phyloP scores from a whole-genome alignment of 2,329 filamentous ascomycete genomes.

The Cryoendolithus antarcticus region DNA sequence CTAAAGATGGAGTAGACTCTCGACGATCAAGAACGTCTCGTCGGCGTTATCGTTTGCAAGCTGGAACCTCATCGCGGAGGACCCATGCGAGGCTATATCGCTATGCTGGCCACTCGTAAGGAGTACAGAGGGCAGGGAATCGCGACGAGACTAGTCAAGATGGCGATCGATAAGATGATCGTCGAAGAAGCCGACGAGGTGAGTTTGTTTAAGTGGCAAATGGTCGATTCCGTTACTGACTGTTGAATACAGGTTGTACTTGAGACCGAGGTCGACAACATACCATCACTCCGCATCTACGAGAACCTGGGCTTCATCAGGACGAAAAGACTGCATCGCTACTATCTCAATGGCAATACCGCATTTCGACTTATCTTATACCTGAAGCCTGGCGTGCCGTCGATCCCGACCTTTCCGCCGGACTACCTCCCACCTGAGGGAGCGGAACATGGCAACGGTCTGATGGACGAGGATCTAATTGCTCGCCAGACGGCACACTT shows the following conservation, averaged over 20 bases:
- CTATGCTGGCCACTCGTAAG: constrained; percentile 88
- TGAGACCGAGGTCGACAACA: constrained; percentile 90
- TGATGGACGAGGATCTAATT: constrained; percentile 16
- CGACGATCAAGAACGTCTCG: constrained; percentile 48
- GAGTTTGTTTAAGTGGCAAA: neutral
- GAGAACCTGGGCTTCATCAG: constrained; percentile 83
- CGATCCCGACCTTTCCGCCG: constrained; percentile 23
- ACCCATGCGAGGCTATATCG: constrained; percentile 85
- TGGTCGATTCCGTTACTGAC: neutral
- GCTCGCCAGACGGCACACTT: constrained; percentile 18
- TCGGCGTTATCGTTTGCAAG: constrained; percentile 91
- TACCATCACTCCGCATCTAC: constrained; percentile 80
- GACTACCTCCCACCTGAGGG: constrained; percentile 12
- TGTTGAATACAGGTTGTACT: constrained; percentile 53
- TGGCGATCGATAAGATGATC: constrained; percentile 85
- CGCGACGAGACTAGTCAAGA: constrained; percentile 69
- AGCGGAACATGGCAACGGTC: constrained; percentile 6
- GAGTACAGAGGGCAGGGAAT: constrained; percentile 73
- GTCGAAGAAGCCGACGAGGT: constrained; percentile 72
- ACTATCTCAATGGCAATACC: constrained; percentile 93
- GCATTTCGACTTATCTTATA: constrained; percentile 81
- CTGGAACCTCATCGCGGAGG: constrained; percentile 81
- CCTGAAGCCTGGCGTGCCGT: constrained; percentile 49
- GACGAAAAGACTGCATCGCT: constrained; percentile 85
- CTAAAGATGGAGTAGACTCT: constrained; percentile 31